Evolutionary conservation across 2,329 filamentous ascomycete genomes (phyloP).

Genomic region (Xylaria sp.): DNA sequence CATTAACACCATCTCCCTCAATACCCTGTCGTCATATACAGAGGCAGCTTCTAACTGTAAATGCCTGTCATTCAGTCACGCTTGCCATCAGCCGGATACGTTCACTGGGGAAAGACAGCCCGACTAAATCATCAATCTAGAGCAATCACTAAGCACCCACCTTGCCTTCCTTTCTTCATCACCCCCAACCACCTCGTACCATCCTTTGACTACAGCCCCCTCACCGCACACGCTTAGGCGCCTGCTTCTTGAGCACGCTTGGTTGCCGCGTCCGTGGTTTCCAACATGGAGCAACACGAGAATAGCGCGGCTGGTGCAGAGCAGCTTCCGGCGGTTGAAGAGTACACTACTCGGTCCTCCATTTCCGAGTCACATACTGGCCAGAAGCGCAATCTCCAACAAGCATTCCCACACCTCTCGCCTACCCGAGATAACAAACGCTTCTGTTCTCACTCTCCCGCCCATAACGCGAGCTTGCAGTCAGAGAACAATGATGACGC

Average conservation of each 20-base stretch:
- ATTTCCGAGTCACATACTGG: not conserved
- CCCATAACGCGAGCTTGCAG: not conserved
- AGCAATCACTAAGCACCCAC: not conserved
- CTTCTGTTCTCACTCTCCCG: not conserved
- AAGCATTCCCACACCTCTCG: not conserved
- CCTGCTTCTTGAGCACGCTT: not conserved
- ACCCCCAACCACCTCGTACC: not conserved
- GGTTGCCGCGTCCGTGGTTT: not conserved
- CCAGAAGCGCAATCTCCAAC: slow-evolving; percentile 19
- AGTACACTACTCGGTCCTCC: not conserved
- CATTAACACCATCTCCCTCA: not conserved
- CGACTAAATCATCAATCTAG: not conserved
- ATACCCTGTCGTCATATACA: not conserved
- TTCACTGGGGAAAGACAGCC: not conserved
- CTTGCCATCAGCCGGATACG: not conserved
- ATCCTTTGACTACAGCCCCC: too few relatives aligned
- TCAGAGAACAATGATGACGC: not conserved
- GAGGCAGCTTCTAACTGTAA: not conserved
- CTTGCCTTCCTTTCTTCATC: not conserved
- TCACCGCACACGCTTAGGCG: not conserved
- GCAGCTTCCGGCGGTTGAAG: not conserved
- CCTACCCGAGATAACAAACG: not conserved
- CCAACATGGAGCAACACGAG: not conserved
- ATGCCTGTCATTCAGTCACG: not conserved
- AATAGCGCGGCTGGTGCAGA: not conserved